Base-by-base conservation (phyloP, 441 rosid genomes). In the Gossypium davidsonii region DNA sequence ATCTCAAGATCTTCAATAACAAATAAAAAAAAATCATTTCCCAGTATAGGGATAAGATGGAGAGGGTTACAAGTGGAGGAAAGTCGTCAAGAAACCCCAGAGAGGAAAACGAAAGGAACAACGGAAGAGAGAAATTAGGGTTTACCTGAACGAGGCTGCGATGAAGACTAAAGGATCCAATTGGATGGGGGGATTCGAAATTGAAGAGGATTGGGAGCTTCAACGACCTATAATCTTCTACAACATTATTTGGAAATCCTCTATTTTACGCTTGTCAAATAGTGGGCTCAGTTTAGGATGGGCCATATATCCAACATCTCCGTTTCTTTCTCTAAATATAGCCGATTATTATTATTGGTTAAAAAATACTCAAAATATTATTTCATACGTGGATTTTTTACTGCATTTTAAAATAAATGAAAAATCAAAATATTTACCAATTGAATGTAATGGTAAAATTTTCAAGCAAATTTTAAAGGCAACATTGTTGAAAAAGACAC, bases 121-220 rank as follows among this genome's bases (percentile, higher is more conserved):
- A 20, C 1, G 18, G 3, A 58, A 56, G 12, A 4, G 44, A 3
- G 58, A 58, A 44, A 20, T 64, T 75, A 70, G 81, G 76, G 79
- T 37, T 82, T 61, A 82, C 83, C 83, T 65, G 73, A 67, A 67
- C 20, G 31, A 62, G 67, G 49, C 63, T 3, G 51, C 28, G 15
- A 31, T 49, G 67, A 26, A 20, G 49, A 55, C 17, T 56, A 10
- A 20, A 17, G 34, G 39, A 34, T 31, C 62, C 6, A 34, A 44
- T 12, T 42, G 70, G n/a, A 34, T 6, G 39, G 39, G 39, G 39
- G 39, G 8, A 34, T 34, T 6, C 8, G 7, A 6, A 34, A 39
- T 63, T 39, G n/a, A 63, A 39, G n/a, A 51, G 21, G 15, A 68
- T 6, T 7, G n/a, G 59, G 10, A 25, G 61, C 60, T 49, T 49